Evolutionary conservation across 257 asterid genomes (phyloP).

Genomic region (Nicotiana tabacum): DNA sequence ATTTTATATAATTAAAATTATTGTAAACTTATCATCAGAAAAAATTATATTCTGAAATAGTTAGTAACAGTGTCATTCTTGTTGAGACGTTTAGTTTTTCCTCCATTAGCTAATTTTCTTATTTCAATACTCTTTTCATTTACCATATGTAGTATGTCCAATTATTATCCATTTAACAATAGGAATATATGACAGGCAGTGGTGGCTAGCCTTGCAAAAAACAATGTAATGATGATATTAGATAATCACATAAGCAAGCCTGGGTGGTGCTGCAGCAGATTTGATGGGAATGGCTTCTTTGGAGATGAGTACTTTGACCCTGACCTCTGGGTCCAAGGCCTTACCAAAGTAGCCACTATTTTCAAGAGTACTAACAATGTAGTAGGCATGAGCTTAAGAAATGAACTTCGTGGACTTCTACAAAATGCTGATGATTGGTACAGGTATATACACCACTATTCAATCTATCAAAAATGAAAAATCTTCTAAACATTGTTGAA

Average conservation of each 20-base stretch:
- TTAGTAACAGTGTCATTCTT: neutral
- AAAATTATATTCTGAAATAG: neutral
- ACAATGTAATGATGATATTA: constrained; percentile 70
- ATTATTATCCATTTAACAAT: neutral
- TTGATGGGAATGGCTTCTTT: constrained; percentile 87
- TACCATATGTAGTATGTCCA: neutral
- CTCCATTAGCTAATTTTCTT: neutral
- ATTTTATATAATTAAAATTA: neutral
- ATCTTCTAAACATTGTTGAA: too few relatives aligned
- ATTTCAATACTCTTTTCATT: neutral
- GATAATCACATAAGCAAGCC: constrained; percentile 95
- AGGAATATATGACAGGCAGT: constrained; percentile 51
- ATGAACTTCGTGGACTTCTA: constrained; percentile 78
- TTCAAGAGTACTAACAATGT: constrained; percentile 51
- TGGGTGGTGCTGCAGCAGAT: constrained; percentile 90
- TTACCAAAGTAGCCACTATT: constrained; percentile 63
- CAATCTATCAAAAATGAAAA: neutral
- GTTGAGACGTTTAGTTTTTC: neutral
- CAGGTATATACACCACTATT: constrained; percentile 32
- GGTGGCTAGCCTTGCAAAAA: constrained; percentile 69
- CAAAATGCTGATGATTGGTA: constrained; percentile 83
- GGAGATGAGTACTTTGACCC: constrained; percentile 79
- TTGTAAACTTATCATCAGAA: neutral
- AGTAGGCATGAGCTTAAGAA: constrained; percentile 86
- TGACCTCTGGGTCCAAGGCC: constrained; percentile 69